phyloP scores from a whole-genome alignment of 2,329 filamentous ascomycete genomes.

The Trichoderma sp. region DNA sequence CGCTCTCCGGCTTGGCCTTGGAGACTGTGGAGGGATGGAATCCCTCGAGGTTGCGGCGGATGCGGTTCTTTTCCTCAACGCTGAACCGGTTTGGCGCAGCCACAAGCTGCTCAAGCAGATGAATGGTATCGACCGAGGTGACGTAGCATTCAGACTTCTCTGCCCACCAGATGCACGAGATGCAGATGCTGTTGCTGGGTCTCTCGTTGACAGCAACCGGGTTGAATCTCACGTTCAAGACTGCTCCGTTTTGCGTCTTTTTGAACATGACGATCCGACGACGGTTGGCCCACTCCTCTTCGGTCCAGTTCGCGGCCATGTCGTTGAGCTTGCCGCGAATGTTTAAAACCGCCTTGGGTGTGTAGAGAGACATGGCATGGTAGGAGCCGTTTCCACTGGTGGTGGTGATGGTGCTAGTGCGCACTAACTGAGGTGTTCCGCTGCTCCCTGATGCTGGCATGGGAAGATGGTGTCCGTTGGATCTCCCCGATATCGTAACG shows the following conservation, averaged over 20 bases:
- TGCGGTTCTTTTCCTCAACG: slow-evolving; percentile 97
- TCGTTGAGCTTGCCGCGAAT: slow-evolving; percentile 79
- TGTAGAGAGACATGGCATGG: slow-evolving; percentile 77
- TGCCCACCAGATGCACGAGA: slow-evolving; percentile 97
- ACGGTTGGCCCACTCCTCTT: slow-evolving; percentile 74
- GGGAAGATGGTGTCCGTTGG: slow-evolving; percentile 47
- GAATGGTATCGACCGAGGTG: slow-evolving; percentile 95
- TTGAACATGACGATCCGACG: slow-evolving; percentile 86
- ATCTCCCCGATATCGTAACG: slow-evolving; percentile 40
- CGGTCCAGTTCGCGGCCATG: slow-evolving; percentile 81
- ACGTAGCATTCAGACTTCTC: slow-evolving; percentile 89
- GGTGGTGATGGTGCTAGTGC: slow-evolving; percentile 52
- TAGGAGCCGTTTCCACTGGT: slow-evolving; percentile 48
- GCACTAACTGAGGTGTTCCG: slow-evolving; percentile 48
- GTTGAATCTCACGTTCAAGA: slow-evolving; percentile 75
- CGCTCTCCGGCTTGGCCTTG: slow-evolving; percentile 86
- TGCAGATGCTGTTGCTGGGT: slow-evolving; percentile 80
- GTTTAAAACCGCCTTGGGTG: slow-evolving; percentile 79
- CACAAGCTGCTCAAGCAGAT: slow-evolving; percentile 87
- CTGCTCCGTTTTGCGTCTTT: slow-evolving; percentile 76
- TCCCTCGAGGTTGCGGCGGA: slow-evolving; percentile 90
- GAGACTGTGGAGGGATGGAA: slow-evolving; percentile 91
- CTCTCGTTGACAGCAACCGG: slow-evolving; percentile 76
- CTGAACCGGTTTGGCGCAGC: slow-evolving; percentile 73
- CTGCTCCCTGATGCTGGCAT: slow-evolving; percentile 41